phyloP scores from a whole-genome alignment of 768 basidiomycete genomes.

The Lactarius akahatsu region DNA sequence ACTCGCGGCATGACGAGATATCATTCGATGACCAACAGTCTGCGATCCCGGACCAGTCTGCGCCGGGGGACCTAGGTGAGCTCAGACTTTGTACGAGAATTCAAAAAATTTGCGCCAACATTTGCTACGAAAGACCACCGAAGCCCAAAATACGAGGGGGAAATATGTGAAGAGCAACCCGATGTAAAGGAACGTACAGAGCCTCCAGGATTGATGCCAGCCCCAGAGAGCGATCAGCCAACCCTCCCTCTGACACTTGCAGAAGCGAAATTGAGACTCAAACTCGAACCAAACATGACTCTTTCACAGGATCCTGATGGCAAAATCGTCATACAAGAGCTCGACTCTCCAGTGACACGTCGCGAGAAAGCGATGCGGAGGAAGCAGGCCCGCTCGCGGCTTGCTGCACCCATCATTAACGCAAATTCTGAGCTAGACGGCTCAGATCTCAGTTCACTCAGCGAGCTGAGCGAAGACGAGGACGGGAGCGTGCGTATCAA shows the following conservation, averaged over 20 bases:
- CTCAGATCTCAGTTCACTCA: conserved; percentile 29
- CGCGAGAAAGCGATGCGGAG: conserved; percentile 52
- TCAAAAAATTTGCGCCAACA: neutral
- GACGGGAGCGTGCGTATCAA: conserved; percentile 11
- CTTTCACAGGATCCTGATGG: conserved; percentile 41
- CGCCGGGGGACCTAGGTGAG: conserved; percentile 7
- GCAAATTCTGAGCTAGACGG: conserved; percentile 14
- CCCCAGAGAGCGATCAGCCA: conserved; percentile 5
- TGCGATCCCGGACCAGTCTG: neutral
- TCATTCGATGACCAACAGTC: neutral
- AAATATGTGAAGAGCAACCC: neutral
- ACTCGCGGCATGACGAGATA: neutral
- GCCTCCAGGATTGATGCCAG: neutral
- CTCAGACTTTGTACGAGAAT: neutral
- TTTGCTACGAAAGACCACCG: neutral
- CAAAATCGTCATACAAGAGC: conserved; percentile 64
- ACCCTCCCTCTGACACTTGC: conserved; percentile 10
- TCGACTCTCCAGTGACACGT: conserved; percentile 70
- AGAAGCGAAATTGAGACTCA: conserved; percentile 17
- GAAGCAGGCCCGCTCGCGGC: conserved; percentile 35
- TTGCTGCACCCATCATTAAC: conserved; percentile 21
- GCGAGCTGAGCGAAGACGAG: conserved; percentile 26
- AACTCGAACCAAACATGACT: conserved; percentile 27
- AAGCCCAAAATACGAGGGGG: neutral
- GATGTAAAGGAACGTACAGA: neutral